Evolutionary conservation across 73 alveolate genomes (phyloP), one percentile per base, ranked within the genome.

Genomic region (Paramecium tetraurelia): DNA sequence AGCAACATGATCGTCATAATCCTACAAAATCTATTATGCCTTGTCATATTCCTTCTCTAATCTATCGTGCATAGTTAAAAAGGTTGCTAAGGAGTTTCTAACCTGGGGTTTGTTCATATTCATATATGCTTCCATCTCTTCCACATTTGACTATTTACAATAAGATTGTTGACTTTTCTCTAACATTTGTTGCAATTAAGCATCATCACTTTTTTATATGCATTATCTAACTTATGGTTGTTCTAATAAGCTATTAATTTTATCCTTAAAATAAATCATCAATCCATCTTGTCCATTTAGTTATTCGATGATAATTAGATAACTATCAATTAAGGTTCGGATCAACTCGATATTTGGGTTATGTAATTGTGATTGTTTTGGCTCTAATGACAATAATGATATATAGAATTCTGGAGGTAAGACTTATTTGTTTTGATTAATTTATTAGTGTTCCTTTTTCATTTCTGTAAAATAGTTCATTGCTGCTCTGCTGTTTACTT

Each of bases 231-330:
- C 84, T 11, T 31, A 33, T 14, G 84, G 84, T 63, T 63, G 48
- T 33, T 63, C 84, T 27, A 63, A 33, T 63, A 63, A 63, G 12
- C 84, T 63, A 63, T 63, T 63, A 33, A 63, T n/a, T 63, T 63
- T 63, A 63, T 63, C 84, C 84, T 63, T 63, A 14, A 63, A 63
- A 63, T 63, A 63, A 33, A 63, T 63, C 84, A 63, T 63, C 50
- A 63, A 33, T 63, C 84, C 84, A 63, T 63, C 84, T 27, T 63
- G 21, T 63, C 84, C 84, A 7, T 63, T 46, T 11, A 63, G 46
- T 63, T 63, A 63, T 27, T 63, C 84, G 3, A 27, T 63, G 4
- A 63, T 63, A 63, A 63, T 63, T 0, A 63, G 41, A 33, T 63
- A 63, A 27, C 84, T 63, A 63, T 63, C 84, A 33, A 33, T 63